Conservation (phyloP, 352 stramenopile species). For the Elongisporangium senticosum region DNA sequence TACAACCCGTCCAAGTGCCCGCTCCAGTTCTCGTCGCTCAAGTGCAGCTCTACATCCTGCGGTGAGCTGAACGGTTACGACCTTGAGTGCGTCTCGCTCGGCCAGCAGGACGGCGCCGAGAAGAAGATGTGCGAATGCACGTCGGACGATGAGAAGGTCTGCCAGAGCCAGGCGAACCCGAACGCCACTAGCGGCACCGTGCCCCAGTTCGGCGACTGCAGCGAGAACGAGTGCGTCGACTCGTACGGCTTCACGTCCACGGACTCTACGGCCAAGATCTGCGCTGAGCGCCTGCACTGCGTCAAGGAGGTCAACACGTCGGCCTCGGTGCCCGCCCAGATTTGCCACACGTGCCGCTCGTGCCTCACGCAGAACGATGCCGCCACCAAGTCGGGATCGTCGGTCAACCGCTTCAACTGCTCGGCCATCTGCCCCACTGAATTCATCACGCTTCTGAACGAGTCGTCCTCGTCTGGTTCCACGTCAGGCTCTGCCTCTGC, state of each 20-base stretch:
- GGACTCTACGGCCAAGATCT: slow-evolving; percentile 41
- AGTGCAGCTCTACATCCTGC: slow-evolving; percentile 49
- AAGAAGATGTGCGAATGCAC: slow-evolving; percentile 67
- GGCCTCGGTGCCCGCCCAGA: slow-evolving; percentile 46
- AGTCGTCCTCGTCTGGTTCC: no score
- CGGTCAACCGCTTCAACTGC: slow-evolving; percentile 68
- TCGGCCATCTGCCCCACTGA: slow-evolving; percentile 48
- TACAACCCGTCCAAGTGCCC: slow-evolving; percentile 64
- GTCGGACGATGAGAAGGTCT: slow-evolving; percentile 28
- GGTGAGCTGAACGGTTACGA: slow-evolving; percentile 62
- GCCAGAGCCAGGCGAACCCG: slow-evolving; percentile 41
- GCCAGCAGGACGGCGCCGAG: slow-evolving; percentile 50
- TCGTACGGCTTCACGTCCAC: slow-evolving; percentile 62
- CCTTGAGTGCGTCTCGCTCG: slow-evolving; percentile 58
- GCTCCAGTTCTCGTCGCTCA: slow-evolving; percentile 62
- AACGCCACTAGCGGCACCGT: slow-evolving; percentile 29
- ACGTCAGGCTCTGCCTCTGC: slow-evolving; percentile 8
- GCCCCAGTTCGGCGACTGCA: slow-evolving; percentile 68
- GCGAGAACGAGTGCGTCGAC: slow-evolving; percentile 38
- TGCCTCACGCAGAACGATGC: slow-evolving; percentile 74
- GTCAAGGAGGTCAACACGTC: slow-evolving; percentile 66
- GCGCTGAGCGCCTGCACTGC: slow-evolving; percentile 67
- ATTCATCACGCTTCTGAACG: no score
- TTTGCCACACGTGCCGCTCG: slow-evolving; percentile 80
- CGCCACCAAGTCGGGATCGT: slow-evolving; percentile 39